Percentiles rank a stretch among this genome's conserved stretches.
phyloP scores from a whole-genome alignment of 2,329 filamentous ascomycete species.

The Rasamsonia emersonii region DNA sequence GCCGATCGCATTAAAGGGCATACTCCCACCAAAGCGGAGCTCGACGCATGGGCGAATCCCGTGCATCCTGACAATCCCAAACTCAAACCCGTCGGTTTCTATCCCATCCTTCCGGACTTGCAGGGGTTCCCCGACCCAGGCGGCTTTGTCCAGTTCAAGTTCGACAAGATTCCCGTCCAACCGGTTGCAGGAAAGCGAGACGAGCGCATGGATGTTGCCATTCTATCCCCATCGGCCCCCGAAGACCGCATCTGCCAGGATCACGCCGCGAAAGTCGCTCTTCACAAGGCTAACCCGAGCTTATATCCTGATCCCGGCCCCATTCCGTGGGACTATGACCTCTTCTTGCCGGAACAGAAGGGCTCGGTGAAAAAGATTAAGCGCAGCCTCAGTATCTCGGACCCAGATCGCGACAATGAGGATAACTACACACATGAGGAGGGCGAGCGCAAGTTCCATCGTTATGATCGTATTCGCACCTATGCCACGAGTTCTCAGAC shows the following conservation, averaged over 20 bases:
- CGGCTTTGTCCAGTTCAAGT: conserved; percentile 53
- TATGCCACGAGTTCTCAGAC: conserved; percentile 52
- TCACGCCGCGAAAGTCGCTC: conserved; percentile 40
- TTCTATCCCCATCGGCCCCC: conserved; percentile 45
- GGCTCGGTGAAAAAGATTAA: conserved; percentile 44
- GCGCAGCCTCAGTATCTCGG: conserved; percentile 46
- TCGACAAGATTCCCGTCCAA: conserved; percentile 50
- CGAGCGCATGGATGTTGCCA: conserved; percentile 49
- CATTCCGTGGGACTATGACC: conserved; percentile 50
- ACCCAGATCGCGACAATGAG: conserved; percentile 46
- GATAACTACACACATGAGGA: conserved; percentile 40
- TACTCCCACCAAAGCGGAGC: conserved; percentile 45
- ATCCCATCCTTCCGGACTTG: conserved; percentile 53
- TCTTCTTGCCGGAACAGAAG: conserved; percentile 46
- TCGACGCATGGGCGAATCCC: conserved; percentile 51
- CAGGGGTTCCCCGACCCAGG: conserved; percentile 52
- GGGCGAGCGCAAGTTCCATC: conserved; percentile 41
- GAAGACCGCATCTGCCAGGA: conserved; percentile 40
- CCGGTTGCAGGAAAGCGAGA: conserved; percentile 44
- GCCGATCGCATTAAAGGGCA: conserved; percentile 45
- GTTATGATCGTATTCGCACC: conserved; percentile 49
- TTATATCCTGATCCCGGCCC: conserved; percentile 45
- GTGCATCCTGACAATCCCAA: conserved; percentile 51
- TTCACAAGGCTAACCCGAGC: conserved; percentile 42
- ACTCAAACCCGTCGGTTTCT: conserved; percentile 50